Conservation (phyloP, 768 basidiomycete species). For the Tephrocybe sp. region DNA sequence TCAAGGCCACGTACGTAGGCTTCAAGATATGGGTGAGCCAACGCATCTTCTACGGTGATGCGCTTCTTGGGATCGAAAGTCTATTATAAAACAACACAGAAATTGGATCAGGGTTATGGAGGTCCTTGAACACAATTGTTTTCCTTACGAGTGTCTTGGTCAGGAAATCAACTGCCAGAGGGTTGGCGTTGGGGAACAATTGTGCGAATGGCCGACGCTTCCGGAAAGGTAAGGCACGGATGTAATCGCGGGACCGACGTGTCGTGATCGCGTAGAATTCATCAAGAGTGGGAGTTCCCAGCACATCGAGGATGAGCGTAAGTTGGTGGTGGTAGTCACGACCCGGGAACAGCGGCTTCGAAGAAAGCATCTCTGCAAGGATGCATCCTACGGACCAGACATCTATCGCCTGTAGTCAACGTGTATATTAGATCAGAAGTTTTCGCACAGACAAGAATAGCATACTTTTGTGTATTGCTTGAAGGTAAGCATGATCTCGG, state of each 20-base stretch:
- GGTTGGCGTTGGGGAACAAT: constrained; percentile 89
- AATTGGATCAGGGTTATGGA: background rate
- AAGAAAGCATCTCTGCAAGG: constrained; percentile 95
- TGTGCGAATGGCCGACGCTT: constrained; percentile 80
- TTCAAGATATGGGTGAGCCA: constrained; percentile 93
- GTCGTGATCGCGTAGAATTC: constrained; percentile 98
- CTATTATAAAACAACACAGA: constrained; percentile 36
- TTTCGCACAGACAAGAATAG: constrained; percentile 5
- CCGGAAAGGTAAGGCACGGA: constrained; percentile 90
- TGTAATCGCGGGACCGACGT: constrained; percentile 88
- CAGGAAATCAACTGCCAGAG: constrained; percentile 63
- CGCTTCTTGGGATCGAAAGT: constrained; percentile 99
- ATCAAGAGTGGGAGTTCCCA: constrained; percentile 95
- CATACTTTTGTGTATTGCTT: constrained; percentile 92
- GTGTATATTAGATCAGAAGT: background rate
- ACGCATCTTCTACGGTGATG: constrained; percentile 88
- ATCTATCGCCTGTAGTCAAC: constrained; percentile 65
- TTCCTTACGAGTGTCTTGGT: constrained; percentile 73
- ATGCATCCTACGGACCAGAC: constrained; percentile 88
- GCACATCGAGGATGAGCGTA: constrained; percentile 90
- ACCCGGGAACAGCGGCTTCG: constrained; percentile 95
- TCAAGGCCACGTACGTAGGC: constrained; percentile 65
- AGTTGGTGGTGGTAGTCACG: constrained; percentile 96
- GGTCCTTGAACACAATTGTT: background rate
- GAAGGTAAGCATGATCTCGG: constrained; percentile 99